A percentile compares a stretch with the other conserved stretches of the same genome.
These are phyloP conservation scores for Aspergillus sclerotioniger DNA, from an alignment of 495 filamentous ascomycete genomes.

Conservation along the genomic window DNA sequence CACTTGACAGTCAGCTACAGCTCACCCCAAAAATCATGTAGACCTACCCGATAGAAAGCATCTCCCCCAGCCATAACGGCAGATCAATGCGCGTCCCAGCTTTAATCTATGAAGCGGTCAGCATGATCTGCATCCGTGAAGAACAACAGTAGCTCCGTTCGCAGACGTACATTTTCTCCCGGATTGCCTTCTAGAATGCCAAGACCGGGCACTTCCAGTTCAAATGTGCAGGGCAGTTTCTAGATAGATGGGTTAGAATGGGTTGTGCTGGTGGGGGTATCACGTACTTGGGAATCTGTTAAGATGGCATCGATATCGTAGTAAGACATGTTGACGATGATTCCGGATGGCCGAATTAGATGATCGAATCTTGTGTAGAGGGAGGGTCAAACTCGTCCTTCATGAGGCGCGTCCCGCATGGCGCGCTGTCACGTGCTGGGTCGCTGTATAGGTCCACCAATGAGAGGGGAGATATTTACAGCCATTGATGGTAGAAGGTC, in stretches of 20 bases:
- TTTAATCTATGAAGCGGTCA: conserved; percentile 57
- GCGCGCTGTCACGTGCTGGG: conserved; percentile 1
- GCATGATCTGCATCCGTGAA: neutral
- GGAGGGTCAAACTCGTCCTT: no score
- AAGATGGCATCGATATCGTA: conserved; percentile 94
- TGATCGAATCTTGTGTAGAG: no score
- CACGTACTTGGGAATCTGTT: conserved; percentile 78
- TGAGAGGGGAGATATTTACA: neutral
- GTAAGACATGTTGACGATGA: conserved; percentile 60
- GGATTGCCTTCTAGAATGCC: conserved; percentile 83
- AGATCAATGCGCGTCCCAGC: conserved; percentile 75
- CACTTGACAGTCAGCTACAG: conserved; percentile 4
- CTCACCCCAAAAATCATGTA: neutral
- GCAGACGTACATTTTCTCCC: conserved; percentile 53
- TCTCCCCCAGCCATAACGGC: conserved; percentile 95
- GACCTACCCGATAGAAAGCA: conserved; percentile 75
- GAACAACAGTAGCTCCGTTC: neutral
- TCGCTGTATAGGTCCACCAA: neutral
- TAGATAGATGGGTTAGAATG: conserved; percentile 36
- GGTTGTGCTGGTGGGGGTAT: neutral
- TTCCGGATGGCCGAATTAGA: neutral
- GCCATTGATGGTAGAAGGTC: neutral
- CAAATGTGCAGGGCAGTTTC: conserved; percentile 95
- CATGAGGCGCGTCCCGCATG: conserved; percentile 3
- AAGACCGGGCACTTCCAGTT: conserved; percentile 80